Evolutionary conservation across 148 eudicot species (phyloP), one percentile per base, ranked within the genome.

Genomic region (Cornus controversa): DNA sequence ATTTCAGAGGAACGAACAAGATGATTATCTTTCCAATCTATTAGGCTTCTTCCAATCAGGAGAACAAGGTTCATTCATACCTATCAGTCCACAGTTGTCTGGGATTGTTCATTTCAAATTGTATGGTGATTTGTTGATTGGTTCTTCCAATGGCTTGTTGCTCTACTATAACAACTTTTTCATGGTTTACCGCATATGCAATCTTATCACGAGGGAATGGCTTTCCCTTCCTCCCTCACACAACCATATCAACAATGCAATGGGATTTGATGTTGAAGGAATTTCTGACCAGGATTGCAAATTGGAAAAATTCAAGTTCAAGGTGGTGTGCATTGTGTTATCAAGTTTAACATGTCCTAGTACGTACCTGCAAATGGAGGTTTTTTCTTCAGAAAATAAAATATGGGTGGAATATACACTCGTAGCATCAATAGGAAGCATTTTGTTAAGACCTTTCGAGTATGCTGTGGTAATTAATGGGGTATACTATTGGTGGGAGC

Each of bases 121-220:
- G 6, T 31, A 66, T 14, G 37, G 37, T 27, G 36, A 28, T 27
- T 3, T 27, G 5, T 28, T 27, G 20, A 66, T 66, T 28, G 69
- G n/a, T 66, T 66, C 69, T 66, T 66, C 69, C 69, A 27, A 66
- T 28, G 40, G 69, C 69, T 66, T 66, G 34, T 27, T 66, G 69
- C 69, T 66, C 69, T 25, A 27, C 69, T 34, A 28, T 66, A 27
- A 28, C 29, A 7, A 28, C 1, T 3, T 6, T 66, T 27, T 11
- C 36, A 27, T 27, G 69, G 20, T n/a, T 27, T 66, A 66, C 69
- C 22, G 69, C 4, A 15, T 66, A 27, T 10, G 5, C 29, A 66
- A 66, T 27, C 69, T 37, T 66, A 34, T 66, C 69, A 66, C 34
- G 29, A 15, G 23, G 69, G 7, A 11, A 66, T 66, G 69, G 16